These are phyloP conservation scores for Leccinum boreale DNA, from an alignment of 768 basidiomycete species.

Conservation along the genomic window DNA sequence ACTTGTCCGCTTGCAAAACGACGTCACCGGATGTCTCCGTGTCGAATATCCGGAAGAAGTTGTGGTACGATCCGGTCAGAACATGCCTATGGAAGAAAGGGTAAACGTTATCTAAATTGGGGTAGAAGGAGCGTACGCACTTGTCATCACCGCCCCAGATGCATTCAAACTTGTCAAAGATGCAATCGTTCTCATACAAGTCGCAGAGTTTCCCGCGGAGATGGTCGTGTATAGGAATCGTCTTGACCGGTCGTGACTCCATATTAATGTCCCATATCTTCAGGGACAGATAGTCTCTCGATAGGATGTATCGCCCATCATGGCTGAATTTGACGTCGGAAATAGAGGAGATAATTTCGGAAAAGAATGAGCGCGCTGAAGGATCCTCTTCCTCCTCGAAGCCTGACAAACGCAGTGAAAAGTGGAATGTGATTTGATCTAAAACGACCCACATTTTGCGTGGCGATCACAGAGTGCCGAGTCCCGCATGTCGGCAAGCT, in stretches of 20 bases:
- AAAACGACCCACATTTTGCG: slow-evolving; percentile 76
- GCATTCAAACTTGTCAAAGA: slow-evolving; percentile 99
- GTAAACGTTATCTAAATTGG: slow-evolving; percentile 6
- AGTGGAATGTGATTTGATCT: not conserved
- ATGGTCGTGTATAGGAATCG: slow-evolving; percentile 98
- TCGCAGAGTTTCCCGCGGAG: slow-evolving; percentile 96
- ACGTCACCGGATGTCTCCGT: slow-evolving; percentile 83
- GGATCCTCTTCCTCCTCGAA: slow-evolving; percentile 99
- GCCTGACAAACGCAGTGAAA: slow-evolving; percentile 47
- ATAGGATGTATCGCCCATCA: slow-evolving; percentile 95
- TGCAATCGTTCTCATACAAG: slow-evolving; percentile 99
- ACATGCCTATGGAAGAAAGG: slow-evolving; percentile 63
- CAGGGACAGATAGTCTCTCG: slow-evolving; percentile 94
- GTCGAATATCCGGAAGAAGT: slow-evolving; percentile 99
- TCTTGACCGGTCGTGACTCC: slow-evolving; percentile 95
- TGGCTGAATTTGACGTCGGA: slow-evolving; percentile 99
- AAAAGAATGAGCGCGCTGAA: slow-evolving; percentile 96
- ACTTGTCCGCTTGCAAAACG: slow-evolving; percentile 97
- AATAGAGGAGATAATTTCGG: slow-evolving; percentile 98
- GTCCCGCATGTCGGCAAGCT: slow-evolving; percentile 98
- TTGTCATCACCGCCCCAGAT: slow-evolving; percentile 95
- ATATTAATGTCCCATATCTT: slow-evolving; percentile 99
- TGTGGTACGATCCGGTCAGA: slow-evolving; percentile 99
- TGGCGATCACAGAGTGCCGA: slow-evolving; percentile 95
- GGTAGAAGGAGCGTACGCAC: slow-evolving; percentile 49